Base-by-base conservation (phyloP, 2,329 filamentous ascomycete species). In the Ophiocordyceps sinensis region DNA sequence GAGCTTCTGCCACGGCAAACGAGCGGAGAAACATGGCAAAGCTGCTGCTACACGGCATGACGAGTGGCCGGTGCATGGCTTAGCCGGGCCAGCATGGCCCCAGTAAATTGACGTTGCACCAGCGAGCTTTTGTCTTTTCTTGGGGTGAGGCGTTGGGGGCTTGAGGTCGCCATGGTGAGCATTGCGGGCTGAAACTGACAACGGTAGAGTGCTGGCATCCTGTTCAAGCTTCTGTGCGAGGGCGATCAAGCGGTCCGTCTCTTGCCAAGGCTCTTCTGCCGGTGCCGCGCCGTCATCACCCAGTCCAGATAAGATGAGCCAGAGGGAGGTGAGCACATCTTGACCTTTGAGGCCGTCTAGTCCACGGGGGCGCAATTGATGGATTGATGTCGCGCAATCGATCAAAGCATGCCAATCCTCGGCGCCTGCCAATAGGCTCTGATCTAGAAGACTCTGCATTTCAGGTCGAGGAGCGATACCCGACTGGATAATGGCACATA, bases 241-340 rank as follows among this genome's bases (percentile, higher is more conserved):
- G 21, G 49, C 45, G 39, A 63, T 62, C 17, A 61, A 47, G 23
- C 55, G 51, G 41, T 64, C 62, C 4, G 62, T 64, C 37, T 55
- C 47, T 26, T 45, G 50, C 62, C 61, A 64, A 5, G 54, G 49
- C 15, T 46, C 40, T 7, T 43, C 30, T 32, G 41, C 13, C 30
- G 43, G 29, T 21, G 45, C 32, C 38, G 30, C 13, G 23, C 41
- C 36, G 17, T 39, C 15, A 12, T 41, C 37, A 12, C 29, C 11
- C 28, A 43, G 26, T 14, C 45, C 45, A 5, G 47, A 40, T 21
- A 53, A 39, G 23, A 55, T 51, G 11, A 47, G 41, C 46, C 51
- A 54, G 28, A 63, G 42, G 42, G 56, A 60, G 15, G 53, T 48
- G 21, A 61, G 51, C 5, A 61, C 32, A 44, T 64, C 62, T 41